These are phyloP conservation scores for Solanum corneliomulleri DNA, from an alignment of 257 asterid species.

Conservation along the genomic window DNA sequence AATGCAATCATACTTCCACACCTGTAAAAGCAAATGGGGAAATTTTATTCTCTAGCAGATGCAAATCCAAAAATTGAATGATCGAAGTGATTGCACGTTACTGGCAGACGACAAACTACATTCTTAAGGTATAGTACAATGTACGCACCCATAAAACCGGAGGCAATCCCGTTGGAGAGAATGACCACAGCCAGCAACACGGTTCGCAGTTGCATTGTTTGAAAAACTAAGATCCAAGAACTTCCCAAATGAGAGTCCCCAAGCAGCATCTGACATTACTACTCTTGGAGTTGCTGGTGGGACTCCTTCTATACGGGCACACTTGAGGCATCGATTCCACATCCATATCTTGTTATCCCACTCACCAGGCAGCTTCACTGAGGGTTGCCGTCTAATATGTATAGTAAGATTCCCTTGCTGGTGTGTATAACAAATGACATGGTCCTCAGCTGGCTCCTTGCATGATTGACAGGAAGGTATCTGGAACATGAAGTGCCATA, in stretches of 20 bases:
- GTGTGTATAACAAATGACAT: conserved; percentile 75
- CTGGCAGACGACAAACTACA: not conserved
- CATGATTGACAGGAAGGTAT: conserved; percentile 56
- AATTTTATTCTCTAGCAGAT: not conserved
- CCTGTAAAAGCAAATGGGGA: conserved; percentile 25
- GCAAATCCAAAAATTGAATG: not conserved
- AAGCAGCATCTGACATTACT: conserved; percentile 90
- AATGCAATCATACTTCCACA: conserved; percentile 80
- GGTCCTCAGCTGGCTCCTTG: conserved; percentile 85
- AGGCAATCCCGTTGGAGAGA: conserved; percentile 96
- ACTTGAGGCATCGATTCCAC: conserved; percentile 97
- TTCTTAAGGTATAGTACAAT: not conserved
- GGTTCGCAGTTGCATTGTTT: conserved; percentile 82
- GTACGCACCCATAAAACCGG: conserved; percentile 80
- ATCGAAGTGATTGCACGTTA: not conserved
- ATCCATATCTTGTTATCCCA: conserved; percentile 95
- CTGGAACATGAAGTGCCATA: conserved; percentile 28
- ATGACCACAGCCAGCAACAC: conserved; percentile 95
- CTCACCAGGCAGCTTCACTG: conserved; percentile 69
- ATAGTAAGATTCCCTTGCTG: conserved; percentile 82
- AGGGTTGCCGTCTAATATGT: conserved; percentile 42
- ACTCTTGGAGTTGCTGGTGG: conserved; percentile 85
- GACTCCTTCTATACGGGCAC: conserved; percentile 46
- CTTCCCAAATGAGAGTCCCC: conserved; percentile 99
- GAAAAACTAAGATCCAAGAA: conserved; percentile 97